A percentile compares a stretch with the other conserved stretches of the same genome.
Evolutionary conservation across 2,329 filamentous ascomycete genomes (phyloP).

Genomic region (Fusarium lyarnte): DNA sequence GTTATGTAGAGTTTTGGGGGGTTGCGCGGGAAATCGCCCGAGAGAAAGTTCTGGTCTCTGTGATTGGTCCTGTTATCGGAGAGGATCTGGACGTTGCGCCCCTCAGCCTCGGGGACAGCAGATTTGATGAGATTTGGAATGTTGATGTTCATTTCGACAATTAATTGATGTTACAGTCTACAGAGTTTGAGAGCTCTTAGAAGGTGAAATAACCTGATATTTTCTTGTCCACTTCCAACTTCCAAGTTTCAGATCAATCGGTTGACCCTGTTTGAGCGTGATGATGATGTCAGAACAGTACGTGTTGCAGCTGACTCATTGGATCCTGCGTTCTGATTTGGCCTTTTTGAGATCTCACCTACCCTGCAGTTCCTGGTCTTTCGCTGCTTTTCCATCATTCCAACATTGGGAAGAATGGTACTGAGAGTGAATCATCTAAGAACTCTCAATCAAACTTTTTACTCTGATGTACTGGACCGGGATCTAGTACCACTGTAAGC

Average conservation of each 20-base stretch:
- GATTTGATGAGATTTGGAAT: constrained; percentile 45
- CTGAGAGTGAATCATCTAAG: rapidly evolving
- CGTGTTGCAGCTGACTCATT: constrained; percentile 8
- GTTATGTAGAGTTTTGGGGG: constrained; percentile 55
- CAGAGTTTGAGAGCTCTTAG: rapidly evolving
- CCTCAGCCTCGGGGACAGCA: constrained; percentile 45
- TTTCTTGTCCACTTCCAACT: constrained; percentile 19
- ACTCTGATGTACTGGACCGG: rapidly evolving
- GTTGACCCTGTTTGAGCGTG: constrained; percentile 14
- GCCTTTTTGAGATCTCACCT: rapidly evolving
- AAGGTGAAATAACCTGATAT: neutral
- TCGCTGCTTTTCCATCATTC: rapidly evolving
- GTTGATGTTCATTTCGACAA: constrained; percentile 40
- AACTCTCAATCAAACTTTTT: rapidly evolving
- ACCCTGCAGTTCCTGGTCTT: neutral
- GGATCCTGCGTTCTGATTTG: rapidly evolving
- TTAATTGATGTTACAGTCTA: neutral
- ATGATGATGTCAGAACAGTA: constrained; percentile 28
- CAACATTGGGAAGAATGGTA: too few relatives aligned
- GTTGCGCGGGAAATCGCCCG: constrained; percentile 50
- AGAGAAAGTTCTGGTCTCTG: constrained; percentile 55
- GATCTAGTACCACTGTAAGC: rapidly evolving
- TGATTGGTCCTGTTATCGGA: constrained; percentile 50
- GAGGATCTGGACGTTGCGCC: constrained; percentile 45
- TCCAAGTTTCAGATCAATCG: constrained; percentile 24